Evolutionary conservation across 2,329 filamentous ascomycete species (phyloP).

Genomic region (Remersonia thermophila): DNA sequence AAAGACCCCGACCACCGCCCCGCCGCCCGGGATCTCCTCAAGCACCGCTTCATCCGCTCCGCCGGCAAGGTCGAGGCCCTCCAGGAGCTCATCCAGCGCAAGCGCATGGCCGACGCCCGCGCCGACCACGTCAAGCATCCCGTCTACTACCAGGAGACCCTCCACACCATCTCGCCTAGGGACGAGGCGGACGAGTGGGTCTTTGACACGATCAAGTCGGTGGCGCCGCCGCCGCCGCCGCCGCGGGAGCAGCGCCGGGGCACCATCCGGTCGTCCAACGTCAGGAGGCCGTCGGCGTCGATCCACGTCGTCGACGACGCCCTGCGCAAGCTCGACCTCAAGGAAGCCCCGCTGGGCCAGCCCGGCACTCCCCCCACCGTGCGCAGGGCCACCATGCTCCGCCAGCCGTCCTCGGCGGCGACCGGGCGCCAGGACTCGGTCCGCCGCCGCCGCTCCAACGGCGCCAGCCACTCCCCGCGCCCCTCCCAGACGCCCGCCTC

Average conservation of each 20-base stretch:
- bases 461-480: slow-evolving; percentile 8
- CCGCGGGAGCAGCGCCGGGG: slow-evolving; percentile 30
- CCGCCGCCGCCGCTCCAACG: slow-evolving; percentile 23
- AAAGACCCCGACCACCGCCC: slow-evolving; percentile 82
- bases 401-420: slow-evolving; percentile 25
- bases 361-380: slow-evolving; percentile 47
- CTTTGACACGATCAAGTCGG: slow-evolving; percentile 83
- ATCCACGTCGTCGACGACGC: slow-evolving; percentile 48
- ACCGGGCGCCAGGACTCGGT: slow-evolving; percentile 14
- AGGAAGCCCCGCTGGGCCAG: slow-evolving; percentile 44
- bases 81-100: slow-evolving; percentile 74
- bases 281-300: slow-evolving; percentile 38
- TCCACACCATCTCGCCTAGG: slow-evolving; percentile 56
- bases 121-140: slow-evolving; percentile 56
- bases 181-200: slow-evolving; percentile 80
- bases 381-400: slow-evolving; percentile 44
- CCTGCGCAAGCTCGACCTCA: slow-evolving; percentile 47
- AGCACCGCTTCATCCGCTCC: slow-evolving; percentile 75
- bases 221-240: slow-evolving; percentile 33
- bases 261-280: slow-evolving; percentile 40
- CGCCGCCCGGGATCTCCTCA: slow-evolving; percentile 73
- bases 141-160: slow-evolving; percentile 87
- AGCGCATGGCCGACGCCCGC: slow-evolving; percentile 69
- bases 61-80: slow-evolving; percentile 82
- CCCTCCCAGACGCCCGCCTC: too few species aligned